Percentiles rank a stretch among this genome's conserved stretches.
phyloP scores from a whole-genome alignment of 2,329 filamentous ascomycete species.

The Fusarium oligoseptatum region DNA sequence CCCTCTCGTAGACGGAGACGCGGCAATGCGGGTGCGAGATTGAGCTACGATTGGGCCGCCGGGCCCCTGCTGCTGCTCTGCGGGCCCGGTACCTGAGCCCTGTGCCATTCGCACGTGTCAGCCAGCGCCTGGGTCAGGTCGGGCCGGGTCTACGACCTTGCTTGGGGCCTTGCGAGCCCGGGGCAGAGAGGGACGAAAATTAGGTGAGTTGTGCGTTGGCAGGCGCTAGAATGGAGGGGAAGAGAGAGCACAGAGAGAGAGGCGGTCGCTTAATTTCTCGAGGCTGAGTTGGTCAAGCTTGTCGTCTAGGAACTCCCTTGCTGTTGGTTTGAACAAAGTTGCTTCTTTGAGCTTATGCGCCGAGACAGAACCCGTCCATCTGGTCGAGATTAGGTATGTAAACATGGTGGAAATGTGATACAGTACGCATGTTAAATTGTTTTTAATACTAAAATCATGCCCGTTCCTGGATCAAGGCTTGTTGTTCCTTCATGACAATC shows the following conservation, averaged over 20 bases:
- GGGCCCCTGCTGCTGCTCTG: neutral
- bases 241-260: neutral
- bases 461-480: neutral
- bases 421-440: neutral
- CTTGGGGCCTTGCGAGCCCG: neutral
- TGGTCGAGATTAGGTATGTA: constrained; percentile 27
- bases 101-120: constrained; percentile 44
- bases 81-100: constrained; percentile 41
- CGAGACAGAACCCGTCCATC: constrained; percentile 21
- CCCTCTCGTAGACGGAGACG: constrained; percentile 12
- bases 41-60: constrained; percentile 31
- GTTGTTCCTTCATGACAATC: neutral
- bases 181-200: constrained; percentile 6
- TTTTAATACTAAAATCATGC: neutral
- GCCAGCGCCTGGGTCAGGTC: constrained; percentile 33
- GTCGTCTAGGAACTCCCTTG: constrained; percentile 4
- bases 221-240: constrained; percentile 28
- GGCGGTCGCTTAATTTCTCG: neutral
- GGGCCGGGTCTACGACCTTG: constrained; percentile 26
- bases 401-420: constrained; percentile 17
- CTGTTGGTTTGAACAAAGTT: neutral
- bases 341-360: constrained; percentile 1
- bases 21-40: constrained; percentile 39
- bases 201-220: constrained; percentile 38
- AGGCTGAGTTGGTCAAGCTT: constrained; percentile 9